These are phyloP conservation scores for Linum tenue DNA, from an alignment of 345 rosid genomes.

Conservation along the genomic window DNA sequence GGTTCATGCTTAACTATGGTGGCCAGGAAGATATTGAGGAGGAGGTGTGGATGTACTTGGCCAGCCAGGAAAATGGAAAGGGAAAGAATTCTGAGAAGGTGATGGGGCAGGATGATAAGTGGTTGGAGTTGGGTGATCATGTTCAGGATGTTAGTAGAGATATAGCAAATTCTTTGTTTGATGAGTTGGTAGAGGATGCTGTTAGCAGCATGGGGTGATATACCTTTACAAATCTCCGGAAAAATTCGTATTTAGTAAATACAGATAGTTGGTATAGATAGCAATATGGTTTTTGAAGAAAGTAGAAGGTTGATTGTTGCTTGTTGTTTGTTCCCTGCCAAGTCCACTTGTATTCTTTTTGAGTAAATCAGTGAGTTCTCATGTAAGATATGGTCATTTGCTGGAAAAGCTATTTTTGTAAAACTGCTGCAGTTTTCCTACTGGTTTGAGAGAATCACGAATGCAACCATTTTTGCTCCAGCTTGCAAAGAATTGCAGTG, in stretches of 20 bases:
- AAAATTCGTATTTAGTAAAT: not conserved
- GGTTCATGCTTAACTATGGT: conserved; percentile 25
- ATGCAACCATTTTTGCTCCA: too few relatives aligned
- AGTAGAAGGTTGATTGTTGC: not conserved
- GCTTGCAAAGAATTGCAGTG: too few relatives aligned
- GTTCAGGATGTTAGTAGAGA: conserved; percentile 50
- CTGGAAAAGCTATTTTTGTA: too few relatives aligned
- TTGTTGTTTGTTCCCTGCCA: not conserved
- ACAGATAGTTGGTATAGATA: not conserved
- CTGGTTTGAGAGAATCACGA: too few relatives aligned
- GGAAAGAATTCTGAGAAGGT: conserved; percentile 26
- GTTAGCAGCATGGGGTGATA: conserved; percentile 15
- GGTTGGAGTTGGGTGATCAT: conserved; percentile 49
- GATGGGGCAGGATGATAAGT: conserved; percentile 41
- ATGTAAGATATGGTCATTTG: too few relatives aligned
- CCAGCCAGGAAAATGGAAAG: conserved; percentile 35
- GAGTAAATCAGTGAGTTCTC: too few relatives aligned
- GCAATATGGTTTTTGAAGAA: not conserved
- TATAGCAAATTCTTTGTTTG: conserved; percentile 56
- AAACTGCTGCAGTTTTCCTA: too few relatives aligned
- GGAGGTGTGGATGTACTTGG: conserved; percentile 41
- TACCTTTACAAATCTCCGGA: too few relatives aligned
- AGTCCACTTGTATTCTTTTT: not conserved
- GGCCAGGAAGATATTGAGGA: conserved; percentile 32
- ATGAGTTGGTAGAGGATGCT: conserved; percentile 53